These are phyloP conservation scores for Cymbopogon citratus DNA, from an alignment of 176 grass and related monocot genomes.

Conservation along the genomic window DNA sequence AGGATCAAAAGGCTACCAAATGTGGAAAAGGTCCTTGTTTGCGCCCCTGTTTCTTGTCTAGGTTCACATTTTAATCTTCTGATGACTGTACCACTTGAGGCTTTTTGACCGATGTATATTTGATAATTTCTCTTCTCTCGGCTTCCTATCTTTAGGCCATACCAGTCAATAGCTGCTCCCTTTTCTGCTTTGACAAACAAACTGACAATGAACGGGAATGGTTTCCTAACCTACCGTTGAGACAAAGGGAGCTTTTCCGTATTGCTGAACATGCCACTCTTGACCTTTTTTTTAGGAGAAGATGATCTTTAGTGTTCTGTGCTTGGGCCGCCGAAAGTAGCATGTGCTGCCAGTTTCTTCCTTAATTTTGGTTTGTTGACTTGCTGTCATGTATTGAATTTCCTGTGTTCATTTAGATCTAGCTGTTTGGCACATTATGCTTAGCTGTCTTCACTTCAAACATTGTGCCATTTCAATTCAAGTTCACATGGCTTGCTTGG, in stretches of 20 bases:
- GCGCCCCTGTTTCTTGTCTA: background rate
- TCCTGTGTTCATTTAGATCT: background rate
- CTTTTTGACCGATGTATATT: constrained; percentile 14
- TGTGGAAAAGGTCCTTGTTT: background rate
- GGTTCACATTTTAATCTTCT: background rate
- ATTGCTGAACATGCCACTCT: background rate
- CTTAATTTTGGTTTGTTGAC: background rate
- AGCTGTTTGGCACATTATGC: background rate
- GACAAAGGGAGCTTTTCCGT: background rate
- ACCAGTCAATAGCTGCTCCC: background rate
- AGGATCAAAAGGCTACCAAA: background rate
- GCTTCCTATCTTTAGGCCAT: background rate
- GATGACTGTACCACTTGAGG: background rate
- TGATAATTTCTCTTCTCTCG: background rate
- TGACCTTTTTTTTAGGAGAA: background rate
- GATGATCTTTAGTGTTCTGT: background rate
- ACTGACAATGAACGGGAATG: background rate
- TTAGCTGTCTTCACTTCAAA: constrained; percentile 31
- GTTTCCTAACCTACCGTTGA: background rate
- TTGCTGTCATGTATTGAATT: background rate
- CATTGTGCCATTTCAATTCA: constrained; percentile 21
- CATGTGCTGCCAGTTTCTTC: background rate
- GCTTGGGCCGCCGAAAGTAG: background rate
- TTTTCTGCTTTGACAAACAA: background rate
- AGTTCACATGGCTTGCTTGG: constrained; percentile 34